These are phyloP conservation scores for Lipomyces starkeyi DNA, from an alignment of 805 yeast species.

Conservation along the genomic window DNA sequence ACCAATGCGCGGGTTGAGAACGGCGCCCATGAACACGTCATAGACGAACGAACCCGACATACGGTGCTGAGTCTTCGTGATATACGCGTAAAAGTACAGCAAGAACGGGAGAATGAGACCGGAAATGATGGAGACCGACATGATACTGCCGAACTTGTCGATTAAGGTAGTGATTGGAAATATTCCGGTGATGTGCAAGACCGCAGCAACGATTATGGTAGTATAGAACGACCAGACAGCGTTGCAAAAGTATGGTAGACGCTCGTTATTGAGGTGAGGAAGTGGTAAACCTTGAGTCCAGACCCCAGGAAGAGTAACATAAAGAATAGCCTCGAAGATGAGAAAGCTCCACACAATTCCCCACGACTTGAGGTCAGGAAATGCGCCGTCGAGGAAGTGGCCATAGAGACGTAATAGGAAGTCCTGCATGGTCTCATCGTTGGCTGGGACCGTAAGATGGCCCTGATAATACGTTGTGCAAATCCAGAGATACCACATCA, in stretches of 20 bases:
- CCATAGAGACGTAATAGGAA: conserved; percentile 49
- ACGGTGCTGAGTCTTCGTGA: conserved; percentile 77
- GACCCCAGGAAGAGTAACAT: conserved; percentile 86
- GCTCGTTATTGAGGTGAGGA: conserved; percentile 75
- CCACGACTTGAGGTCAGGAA: conserved; percentile 61
- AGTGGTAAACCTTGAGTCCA: conserved; percentile 96
- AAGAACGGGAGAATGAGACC: conserved; percentile 74
- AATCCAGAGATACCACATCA: conserved; percentile 98
- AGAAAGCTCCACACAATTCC: conserved; percentile 73
- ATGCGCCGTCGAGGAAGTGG: conserved; percentile 46
- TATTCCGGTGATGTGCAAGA: conserved; percentile 73
- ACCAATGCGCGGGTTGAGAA: conserved; percentile 94
- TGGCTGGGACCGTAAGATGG: conserved; percentile 68
- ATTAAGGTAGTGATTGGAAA: conserved; percentile 76
- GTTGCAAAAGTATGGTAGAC: conserved; percentile 90
- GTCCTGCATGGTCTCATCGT: conserved; percentile 54
- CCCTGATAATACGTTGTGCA: conserved; percentile 83
- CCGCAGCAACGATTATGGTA: conserved; percentile 61
- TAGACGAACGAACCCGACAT: conserved; percentile 91
- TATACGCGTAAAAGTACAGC: conserved; percentile 71
- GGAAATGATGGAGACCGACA: conserved; percentile 85
- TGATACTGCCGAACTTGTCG: conserved; percentile 86
- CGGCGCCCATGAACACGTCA: conserved; percentile 97
- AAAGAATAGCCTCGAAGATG: conserved; percentile 70
- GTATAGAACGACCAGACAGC: conserved; percentile 85